A percentile compares a stretch with the other conserved stretches of the same genome.
phyloP scores from a whole-genome alignment of 768 basidiomycete species.

The Rhodotorula taiwanensis region DNA sequence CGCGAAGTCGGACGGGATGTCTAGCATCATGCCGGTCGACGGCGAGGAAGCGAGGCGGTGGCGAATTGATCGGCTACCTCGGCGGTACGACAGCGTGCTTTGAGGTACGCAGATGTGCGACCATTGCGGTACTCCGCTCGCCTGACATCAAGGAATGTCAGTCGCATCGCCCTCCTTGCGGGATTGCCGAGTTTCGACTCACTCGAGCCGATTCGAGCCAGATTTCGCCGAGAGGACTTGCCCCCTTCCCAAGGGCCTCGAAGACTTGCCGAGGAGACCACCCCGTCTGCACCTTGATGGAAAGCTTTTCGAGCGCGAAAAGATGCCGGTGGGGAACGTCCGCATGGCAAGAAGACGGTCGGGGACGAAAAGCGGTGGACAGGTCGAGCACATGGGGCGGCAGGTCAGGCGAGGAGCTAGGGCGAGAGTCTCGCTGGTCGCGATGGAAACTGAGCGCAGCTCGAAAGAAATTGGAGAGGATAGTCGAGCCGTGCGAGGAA shows the following conservation, averaged over 20 bases:
- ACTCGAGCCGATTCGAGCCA: slow-evolving; percentile 37
- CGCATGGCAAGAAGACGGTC: accelerated
- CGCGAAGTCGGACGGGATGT: not conserved
- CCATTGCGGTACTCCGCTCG: slow-evolving; percentile 6
- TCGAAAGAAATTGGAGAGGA: slow-evolving; percentile 34
- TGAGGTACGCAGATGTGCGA: slow-evolving; percentile 21
- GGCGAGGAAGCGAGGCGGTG: not conserved
- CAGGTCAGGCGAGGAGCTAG: slow-evolving; percentile 4
- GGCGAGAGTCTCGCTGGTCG: not conserved
- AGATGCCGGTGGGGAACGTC: too few relatives aligned
- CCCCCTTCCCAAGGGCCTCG: slow-evolving; percentile 14
- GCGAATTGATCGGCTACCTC: not conserved
- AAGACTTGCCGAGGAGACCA: slow-evolving; percentile 20
- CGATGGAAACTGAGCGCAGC: slow-evolving; percentile 1
- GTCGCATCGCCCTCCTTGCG: not conserved
- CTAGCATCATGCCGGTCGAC: not conserved
- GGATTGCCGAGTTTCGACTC: not conserved
- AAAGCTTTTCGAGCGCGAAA: too few relatives aligned
- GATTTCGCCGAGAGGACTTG: slow-evolving; percentile 18
- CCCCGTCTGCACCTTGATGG: not conserved
- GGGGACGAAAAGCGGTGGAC: slow-evolving; percentile 3
- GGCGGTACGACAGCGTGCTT: slow-evolving; percentile 14
- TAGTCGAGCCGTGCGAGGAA: slow-evolving; percentile 19
- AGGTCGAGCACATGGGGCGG: slow-evolving; percentile 6
- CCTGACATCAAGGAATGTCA: not conserved